These are phyloP conservation scores for Drosera capensis DNA, from an alignment of 148 eudicot genomes.

Conservation along the genomic window DNA sequence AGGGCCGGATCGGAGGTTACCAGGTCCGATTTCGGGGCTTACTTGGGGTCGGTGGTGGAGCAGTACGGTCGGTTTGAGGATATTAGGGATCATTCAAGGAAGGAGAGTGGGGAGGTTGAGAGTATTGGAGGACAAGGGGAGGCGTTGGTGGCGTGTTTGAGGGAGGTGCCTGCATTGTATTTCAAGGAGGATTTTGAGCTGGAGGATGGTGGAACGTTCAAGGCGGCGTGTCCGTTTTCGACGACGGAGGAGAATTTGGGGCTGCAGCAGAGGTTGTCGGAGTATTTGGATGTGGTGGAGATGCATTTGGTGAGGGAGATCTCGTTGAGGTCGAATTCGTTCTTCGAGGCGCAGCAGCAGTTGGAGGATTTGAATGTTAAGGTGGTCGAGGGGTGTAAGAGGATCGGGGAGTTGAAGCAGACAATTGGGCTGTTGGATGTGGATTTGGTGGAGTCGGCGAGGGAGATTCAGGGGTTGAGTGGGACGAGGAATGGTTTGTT, in stretches of 20 bases:
- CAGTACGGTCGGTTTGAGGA: conserved; percentile 47
- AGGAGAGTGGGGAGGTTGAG: conserved; percentile 30
- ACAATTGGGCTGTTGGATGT: conserved; percentile 54
- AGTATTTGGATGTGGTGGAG: conserved; percentile 86
- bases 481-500: conserved; percentile 37
- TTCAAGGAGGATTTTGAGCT: conserved; percentile 77
- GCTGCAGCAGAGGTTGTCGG: conserved; percentile 68
- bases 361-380: conserved; percentile 60
- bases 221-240: conserved; percentile 67
- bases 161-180: conserved; percentile 80
- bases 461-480: conserved; percentile 44
- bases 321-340: conserved; percentile 67
- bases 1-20: conserved; percentile 30
- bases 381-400: conserved; percentile 65
- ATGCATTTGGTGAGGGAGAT: conserved; percentile 95
- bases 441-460: conserved; percentile 63
- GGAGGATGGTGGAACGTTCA: conserved; percentile 70
- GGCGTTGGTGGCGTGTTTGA: conserved; percentile 67
- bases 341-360: conserved; percentile 85
- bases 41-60: conserved; percentile 37
- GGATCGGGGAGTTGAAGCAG: conserved; percentile 71
- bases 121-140: conserved; percentile 44
- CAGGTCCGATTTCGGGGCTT: conserved; percentile 47
- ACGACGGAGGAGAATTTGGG: conserved; percentile 38
- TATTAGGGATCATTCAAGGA: conserved; percentile 34